phyloP scores from a whole-genome alignment of 768 basidiomycete species.

The Mycena galericulata region DNA sequence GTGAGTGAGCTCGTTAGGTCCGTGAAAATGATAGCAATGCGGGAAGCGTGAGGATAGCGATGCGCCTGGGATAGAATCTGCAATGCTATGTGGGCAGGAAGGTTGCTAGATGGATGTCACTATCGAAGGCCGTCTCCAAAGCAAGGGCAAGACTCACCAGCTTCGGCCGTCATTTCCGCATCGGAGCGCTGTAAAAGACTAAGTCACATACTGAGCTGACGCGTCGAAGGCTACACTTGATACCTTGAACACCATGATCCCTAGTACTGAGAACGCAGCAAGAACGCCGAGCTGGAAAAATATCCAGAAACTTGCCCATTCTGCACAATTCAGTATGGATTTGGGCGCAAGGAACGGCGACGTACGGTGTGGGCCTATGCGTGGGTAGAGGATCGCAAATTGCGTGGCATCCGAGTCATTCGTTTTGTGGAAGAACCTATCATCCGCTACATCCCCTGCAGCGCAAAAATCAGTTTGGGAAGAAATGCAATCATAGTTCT shows the following conservation, averaged over 20 bases:
- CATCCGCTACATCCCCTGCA: constrained; percentile 93
- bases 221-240: constrained; percentile 23
- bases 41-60: constrained; percentile 24
- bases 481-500: not conserved
- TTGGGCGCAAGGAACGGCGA: constrained; percentile 12
- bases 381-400: constrained; percentile 80
- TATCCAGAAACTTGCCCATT: constrained; percentile 91
- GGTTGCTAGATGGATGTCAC: constrained; percentile 52
- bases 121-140: not conserved
- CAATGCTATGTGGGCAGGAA: constrained; percentile 69
- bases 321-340: constrained; percentile 49
- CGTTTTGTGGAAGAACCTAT: constrained; percentile 93
- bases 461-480: constrained; percentile 2
- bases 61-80: constrained; percentile 1
- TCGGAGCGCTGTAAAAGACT: constrained; percentile 56
- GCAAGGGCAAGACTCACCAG: constrained; percentile 60
- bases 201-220: constrained; percentile 22
- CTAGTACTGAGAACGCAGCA: constrained; percentile 83
- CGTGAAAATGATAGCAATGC: constrained; percentile 9
- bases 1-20: not conserved
- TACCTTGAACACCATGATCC: constrained; percentile 88
- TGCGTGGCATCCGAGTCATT: constrained; percentile 96
- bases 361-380: constrained; percentile 78
- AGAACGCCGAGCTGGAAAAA: constrained; percentile 81
- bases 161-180: constrained; percentile 77